Base-by-base conservation (phyloP, 108 stramenopile species). In the Mediolabrus comicus region DNA sequence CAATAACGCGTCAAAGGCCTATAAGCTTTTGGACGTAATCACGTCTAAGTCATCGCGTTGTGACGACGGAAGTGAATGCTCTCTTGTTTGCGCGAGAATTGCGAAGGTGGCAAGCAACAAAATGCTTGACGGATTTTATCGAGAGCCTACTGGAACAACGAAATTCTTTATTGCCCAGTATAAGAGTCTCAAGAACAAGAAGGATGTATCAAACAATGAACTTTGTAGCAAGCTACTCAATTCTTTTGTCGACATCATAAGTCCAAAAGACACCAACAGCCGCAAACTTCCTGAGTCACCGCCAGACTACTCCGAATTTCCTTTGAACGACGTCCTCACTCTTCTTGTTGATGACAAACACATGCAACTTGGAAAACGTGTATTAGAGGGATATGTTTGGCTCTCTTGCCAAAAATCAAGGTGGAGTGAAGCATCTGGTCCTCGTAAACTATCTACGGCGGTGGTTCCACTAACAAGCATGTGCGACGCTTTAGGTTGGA, bases 401-500 rank as follows among this genome's bases (percentile, higher is more conserved):
- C 56, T 57, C 11, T 32, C 31, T 33, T 57, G 19, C 2, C 56
- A 57, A 33, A 24, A 9, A 49, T 8, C 22, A 22, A 1, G 19
- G 3, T 24, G 19, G 19, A 22, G 9, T 8, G 1, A 0, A 7
- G 10, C 14, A 1, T 14, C 16, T 46, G 63, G 63, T 10, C 63
- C 63, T 31, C 10, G 2, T 27, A 17, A 51, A 25, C 24, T 64
- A 46, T 2, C 9, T 7, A 52, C 16, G 6, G 46, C 6, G 4
- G 63, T 14, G 1, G 43, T 0, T n/a, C 17, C 56, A 8, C 3
- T 64, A 9, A 28, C 14, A 29, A 41, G 13, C 26, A 0, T 36
- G 35, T 64, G 63, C 16, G 43, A 52, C 0, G 39, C 35, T 11
- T 25, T 51, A 25, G 63, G 63, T 19, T 64, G 38, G 63, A 64